A percentile compares a stretch with the other conserved stretches of the same genome.
These are phyloP conservation scores for Salix suchowensis DNA, from an alignment of 345 rosid genomes.

Conservation along the genomic window DNA sequence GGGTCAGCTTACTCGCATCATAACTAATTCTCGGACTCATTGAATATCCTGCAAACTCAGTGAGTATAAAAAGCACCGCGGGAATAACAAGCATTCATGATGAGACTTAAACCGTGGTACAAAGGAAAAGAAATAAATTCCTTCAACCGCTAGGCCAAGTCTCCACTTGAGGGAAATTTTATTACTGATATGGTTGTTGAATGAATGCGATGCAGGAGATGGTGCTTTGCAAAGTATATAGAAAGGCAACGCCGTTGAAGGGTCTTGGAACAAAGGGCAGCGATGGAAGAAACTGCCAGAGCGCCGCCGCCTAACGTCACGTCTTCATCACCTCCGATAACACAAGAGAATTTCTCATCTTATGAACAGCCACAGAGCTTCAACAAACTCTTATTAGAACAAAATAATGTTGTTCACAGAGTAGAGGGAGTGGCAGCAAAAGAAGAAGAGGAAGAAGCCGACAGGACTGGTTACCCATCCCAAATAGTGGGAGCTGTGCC, in stretches of 20 bases:
- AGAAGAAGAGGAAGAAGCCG: not conserved
- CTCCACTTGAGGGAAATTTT: not conserved
- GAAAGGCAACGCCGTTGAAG: constrained; percentile 35
- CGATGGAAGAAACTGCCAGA: not conserved
- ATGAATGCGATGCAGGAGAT: constrained; percentile 13
- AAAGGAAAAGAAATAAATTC: too few species aligned
- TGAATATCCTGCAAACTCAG: too few species aligned
- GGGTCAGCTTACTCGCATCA: too few species aligned
- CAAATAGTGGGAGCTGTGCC: not conserved
- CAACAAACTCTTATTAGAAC: too few species aligned
- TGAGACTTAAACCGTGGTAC: too few species aligned
- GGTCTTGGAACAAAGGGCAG: constrained; percentile 37
- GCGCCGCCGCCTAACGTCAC: not conserved
- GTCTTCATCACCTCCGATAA: not conserved
- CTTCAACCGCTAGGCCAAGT: too few species aligned
- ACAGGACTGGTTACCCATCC: not conserved
- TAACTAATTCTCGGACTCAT: too few species aligned
- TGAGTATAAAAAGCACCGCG: too few species aligned
- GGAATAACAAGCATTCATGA: too few species aligned
- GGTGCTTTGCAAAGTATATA: constrained; percentile 33
- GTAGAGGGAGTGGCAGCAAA: not conserved
- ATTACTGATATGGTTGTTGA: too few species aligned
- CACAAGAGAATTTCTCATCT: not conserved
- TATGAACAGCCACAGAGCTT: not conserved
- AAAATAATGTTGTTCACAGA: not conserved